Evolutionary conservation across 495 filamentous ascomycete genomes (phyloP).

Genomic region (Parathielavia appendiculata): DNA sequence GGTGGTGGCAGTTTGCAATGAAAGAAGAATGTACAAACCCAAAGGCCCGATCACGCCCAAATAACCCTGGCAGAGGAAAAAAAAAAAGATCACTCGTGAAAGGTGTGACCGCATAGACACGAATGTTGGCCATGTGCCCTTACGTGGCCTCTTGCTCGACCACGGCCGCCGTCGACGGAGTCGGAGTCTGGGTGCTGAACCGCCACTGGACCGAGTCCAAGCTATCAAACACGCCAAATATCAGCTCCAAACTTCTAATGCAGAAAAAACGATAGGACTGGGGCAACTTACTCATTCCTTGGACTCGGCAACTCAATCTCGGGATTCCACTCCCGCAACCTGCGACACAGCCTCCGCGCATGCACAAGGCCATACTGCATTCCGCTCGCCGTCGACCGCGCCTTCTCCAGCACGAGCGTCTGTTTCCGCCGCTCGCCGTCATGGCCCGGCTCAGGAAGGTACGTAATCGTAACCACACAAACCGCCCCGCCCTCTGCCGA

Average conservation of each 20-base stretch:
- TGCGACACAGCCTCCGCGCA: conserved; percentile 30
- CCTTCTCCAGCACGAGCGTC: conserved; percentile 21
- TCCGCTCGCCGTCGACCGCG: conserved; percentile 9
- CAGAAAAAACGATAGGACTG: not conserved
- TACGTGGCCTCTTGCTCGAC: not conserved
- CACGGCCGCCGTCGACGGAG: not conserved
- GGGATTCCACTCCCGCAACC: conserved; percentile 28
- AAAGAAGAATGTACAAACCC: no score
- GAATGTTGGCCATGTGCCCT: not conserved
- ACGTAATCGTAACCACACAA: conserved; percentile 12
- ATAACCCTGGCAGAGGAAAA: not conserved
- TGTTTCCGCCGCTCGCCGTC: not conserved
- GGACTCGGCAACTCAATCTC: conserved; percentile 16
- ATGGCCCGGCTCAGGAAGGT: not conserved
- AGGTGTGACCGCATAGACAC: not conserved
- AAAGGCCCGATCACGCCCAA: no score
- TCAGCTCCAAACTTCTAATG: no score
- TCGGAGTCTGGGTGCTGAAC: not conserved
- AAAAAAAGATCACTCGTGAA: not conserved
- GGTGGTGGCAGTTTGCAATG: not conserved
- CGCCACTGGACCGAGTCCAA: not conserved
- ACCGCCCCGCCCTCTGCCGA: not conserved
- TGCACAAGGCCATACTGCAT: conserved; percentile 32
- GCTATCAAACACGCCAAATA: not conserved
- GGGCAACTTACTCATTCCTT: not conserved